Evolutionary conservation across 2,329 filamentous ascomycete species (phyloP).

Genomic region (Phaeosphaeria sp.): DNA sequence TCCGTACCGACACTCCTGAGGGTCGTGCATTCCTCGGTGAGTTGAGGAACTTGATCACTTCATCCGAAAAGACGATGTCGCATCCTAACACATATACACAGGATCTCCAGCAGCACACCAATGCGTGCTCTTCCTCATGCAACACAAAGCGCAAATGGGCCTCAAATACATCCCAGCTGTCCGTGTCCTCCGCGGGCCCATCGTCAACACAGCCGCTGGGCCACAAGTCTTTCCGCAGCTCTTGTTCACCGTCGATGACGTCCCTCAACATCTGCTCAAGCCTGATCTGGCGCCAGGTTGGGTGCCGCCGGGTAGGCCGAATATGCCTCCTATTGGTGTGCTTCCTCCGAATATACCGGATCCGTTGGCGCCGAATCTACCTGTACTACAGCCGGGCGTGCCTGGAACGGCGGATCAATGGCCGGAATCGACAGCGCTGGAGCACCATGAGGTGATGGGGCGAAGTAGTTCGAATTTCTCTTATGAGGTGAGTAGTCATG

Average conservation of each 20-base stretch:
- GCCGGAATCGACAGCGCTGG: background rate
- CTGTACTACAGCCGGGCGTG: background rate
- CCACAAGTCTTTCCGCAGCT: background rate
- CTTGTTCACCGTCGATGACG: background rate
- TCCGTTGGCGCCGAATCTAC: background rate
- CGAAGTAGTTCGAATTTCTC: background rate
- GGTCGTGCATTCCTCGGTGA: background rate
- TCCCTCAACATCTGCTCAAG: background rate
- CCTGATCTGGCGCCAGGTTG: background rate
- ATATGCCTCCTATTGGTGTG: background rate
- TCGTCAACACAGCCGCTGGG: background rate
- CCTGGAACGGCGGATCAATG: background rate
- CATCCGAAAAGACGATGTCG: background rate
- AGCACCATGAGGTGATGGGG: background rate
- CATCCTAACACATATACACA: background rate
- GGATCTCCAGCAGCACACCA: background rate
- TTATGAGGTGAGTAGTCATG: background rate
- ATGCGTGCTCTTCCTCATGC: background rate
- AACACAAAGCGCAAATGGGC: background rate
- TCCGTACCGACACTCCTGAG: background rate
- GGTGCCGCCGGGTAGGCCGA: background rate
- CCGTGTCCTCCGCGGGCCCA: background rate
- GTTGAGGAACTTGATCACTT: background rate
- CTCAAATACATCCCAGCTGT: background rate
- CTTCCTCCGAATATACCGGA: background rate